Evolutionary conservation across 179 eudicot species (phyloP), one percentile per base, ranked within the genome.

Genomic region (Monotropa hypopitys): DNA sequence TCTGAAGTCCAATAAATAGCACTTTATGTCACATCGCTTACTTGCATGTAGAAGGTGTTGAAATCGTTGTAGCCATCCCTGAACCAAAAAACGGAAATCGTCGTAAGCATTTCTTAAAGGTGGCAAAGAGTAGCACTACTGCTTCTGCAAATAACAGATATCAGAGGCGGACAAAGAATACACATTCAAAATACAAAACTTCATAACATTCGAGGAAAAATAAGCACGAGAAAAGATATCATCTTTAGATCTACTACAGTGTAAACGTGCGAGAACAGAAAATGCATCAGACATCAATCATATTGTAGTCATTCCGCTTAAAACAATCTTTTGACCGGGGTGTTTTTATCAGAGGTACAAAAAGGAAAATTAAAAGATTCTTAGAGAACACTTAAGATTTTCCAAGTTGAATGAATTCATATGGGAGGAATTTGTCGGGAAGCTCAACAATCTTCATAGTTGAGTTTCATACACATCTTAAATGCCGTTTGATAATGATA

Each of bases 1-100:
- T 74, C 35, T 65, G 23, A 18, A 73, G 35, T 35, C 30, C 72
- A 70, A 70, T 18, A 75, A 61, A 71, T 15, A 45, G 61, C 57
- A 69, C 28, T 67, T 53, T 68, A 43, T 49, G 40, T 72, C 66
- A 66, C 45, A 46, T 75, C 30, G 80, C 98, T 91, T 90, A 95
- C 99, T 88, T 95, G 99, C 96, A 95, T 89, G 85, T 95, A 95
- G 86, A 95, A 95, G 74, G 99, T 95, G 76, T 95, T 95, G 87
- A 95, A 95, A 83, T 95, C 99, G 79, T 93, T 95, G 88, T 95
- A 95, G 47, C 99, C 99, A 86, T 95, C 99, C 96, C 99, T 93
- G 97, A 88, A 85, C 73, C 75, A 81, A 65, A 16, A 59, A 57
- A 65, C 13, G 35, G 45, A 75, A 16, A 28, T 38, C 26, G 59